These are phyloP conservation scores for Pharnaceum exiguum DNA, from an alignment of 148 eudicot species.

Conservation along the genomic window DNA sequence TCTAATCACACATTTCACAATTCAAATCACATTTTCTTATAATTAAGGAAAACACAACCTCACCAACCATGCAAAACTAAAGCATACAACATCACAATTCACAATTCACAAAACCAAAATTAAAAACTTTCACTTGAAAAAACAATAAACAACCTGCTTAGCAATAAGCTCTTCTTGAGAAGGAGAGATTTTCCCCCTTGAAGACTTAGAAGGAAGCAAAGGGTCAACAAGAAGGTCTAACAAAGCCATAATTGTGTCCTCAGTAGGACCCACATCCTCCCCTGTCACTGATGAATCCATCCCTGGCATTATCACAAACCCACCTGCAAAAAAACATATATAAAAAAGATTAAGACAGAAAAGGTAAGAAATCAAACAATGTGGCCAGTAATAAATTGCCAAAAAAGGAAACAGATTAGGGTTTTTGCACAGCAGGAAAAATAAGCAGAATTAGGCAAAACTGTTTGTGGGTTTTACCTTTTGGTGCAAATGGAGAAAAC, in stretches of 20 bases:
- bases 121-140: background rate
- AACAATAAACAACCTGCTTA: constrained; percentile 55
- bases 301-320: background rate
- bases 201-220: constrained; percentile 41
- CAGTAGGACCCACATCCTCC: constrained; percentile 29
- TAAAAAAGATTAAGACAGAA: no score
- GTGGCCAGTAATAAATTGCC: constrained; percentile 2
- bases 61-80: background rate
- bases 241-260: constrained; percentile 57
- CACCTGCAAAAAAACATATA: constrained; percentile 5
- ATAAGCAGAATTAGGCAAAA: constrained; percentile 14
- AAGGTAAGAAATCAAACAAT: constrained; percentile 14
- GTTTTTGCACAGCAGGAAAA: background rate
- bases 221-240: constrained; percentile 74
- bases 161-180: constrained; percentile 49
- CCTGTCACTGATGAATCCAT: constrained; percentile 22
- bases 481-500: constrained; percentile 4
- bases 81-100: background rate
- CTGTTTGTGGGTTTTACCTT: constrained; percentile 18
- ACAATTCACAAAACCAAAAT: background rate
- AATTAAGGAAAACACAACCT: no score
- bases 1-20: no score
- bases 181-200: constrained; percentile 25
- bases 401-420: background rate
- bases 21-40: no score